These are phyloP conservation scores for Solanum sitiens DNA, from an alignment of 257 asterid genomes.

Conservation along the genomic window DNA sequence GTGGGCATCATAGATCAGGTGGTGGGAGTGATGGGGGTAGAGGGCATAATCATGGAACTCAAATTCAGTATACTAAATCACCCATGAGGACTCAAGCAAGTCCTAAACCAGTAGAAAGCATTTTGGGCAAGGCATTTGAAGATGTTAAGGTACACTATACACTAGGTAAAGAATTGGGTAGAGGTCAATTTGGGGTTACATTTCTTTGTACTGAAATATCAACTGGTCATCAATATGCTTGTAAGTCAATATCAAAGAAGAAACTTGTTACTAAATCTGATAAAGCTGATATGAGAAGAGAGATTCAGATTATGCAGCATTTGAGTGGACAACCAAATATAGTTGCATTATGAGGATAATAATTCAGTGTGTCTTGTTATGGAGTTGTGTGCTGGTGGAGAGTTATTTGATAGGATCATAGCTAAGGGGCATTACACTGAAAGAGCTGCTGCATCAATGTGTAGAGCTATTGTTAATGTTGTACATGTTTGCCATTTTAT, in stretches of 20 bases:
- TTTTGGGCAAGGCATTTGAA: slow-evolving; percentile 51
- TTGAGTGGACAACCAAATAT: slow-evolving; percentile 67
- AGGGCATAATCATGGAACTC: neutral
- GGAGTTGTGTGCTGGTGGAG: slow-evolving; percentile 80
- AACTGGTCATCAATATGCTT: slow-evolving; percentile 46
- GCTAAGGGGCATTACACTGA: slow-evolving; percentile 66
- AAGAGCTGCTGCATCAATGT: slow-evolving; percentile 51
- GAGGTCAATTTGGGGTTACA: slow-evolving; percentile 76
- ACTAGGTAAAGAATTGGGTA: slow-evolving; percentile 56
- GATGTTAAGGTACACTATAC: slow-evolving; percentile 35
- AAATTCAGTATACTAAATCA: slow-evolving; percentile 42
- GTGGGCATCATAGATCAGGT: slow-evolving; percentile 7
- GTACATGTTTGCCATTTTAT: slow-evolving; percentile 68
- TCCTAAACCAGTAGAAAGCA: slow-evolving; percentile 32
- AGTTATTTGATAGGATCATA: slow-evolving; percentile 63
- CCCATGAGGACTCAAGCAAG: slow-evolving; percentile 16
- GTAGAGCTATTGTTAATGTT: slow-evolving; percentile 58
- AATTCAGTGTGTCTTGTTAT: slow-evolving; percentile 52
- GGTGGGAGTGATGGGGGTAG: slow-evolving; percentile 1
- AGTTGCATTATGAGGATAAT: slow-evolving; percentile 70
- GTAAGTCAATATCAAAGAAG: slow-evolving; percentile 66
- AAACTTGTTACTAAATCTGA: slow-evolving; percentile 49
- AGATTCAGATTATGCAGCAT: slow-evolving; percentile 77
- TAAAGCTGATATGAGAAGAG: slow-evolving; percentile 69
- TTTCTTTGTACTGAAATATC: slow-evolving; percentile 35